These are phyloP conservation scores for Raphanus raphanistrum DNA, from an alignment of 345 rosid genomes.

Conservation along the genomic window DNA sequence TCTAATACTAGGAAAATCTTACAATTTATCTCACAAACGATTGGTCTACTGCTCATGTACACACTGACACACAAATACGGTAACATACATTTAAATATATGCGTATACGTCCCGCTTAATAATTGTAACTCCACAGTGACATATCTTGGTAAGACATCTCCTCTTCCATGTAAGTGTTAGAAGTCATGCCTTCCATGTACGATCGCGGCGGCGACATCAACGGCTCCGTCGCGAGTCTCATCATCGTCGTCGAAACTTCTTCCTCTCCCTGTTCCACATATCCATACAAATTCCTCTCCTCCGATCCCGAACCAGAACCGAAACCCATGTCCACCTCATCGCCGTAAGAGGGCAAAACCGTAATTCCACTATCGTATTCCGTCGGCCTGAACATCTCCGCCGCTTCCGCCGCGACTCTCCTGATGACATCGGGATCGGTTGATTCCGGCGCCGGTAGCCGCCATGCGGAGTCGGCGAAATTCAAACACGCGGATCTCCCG, in stretches of 20 bases:
- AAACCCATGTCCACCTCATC: conserved; percentile 20
- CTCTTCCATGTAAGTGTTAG: conserved; percentile 21
- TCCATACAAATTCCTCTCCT: conserved; percentile 16
- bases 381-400: conserved; percentile 53
- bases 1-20: background rate
- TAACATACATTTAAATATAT: background rate
- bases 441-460: conserved; percentile 58
- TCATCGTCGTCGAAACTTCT: conserved; percentile 21
- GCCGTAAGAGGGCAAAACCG: conserved; percentile 21
- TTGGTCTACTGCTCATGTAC: background rate
- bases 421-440: conserved; percentile 43
- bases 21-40: background rate
- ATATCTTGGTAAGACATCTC: conserved; percentile 27
- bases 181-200: conserved; percentile 5
- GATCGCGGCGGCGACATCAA: conserved; percentile 60
- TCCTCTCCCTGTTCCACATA: conserved; percentile 15
- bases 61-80: background rate
- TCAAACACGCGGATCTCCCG: conserved; percentile 68
- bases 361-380: conserved; percentile 22
- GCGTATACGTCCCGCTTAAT: background rate
- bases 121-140: conserved; percentile 49
- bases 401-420: conserved; percentile 52
- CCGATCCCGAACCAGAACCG: conserved; percentile 23
- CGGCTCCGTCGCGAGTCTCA: conserved; percentile 59
- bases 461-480: conserved; percentile 73